These are phyloP conservation scores for Yarrowia bubula DNA, from an alignment of 805 yeast species.

Conservation along the genomic window DNA sequence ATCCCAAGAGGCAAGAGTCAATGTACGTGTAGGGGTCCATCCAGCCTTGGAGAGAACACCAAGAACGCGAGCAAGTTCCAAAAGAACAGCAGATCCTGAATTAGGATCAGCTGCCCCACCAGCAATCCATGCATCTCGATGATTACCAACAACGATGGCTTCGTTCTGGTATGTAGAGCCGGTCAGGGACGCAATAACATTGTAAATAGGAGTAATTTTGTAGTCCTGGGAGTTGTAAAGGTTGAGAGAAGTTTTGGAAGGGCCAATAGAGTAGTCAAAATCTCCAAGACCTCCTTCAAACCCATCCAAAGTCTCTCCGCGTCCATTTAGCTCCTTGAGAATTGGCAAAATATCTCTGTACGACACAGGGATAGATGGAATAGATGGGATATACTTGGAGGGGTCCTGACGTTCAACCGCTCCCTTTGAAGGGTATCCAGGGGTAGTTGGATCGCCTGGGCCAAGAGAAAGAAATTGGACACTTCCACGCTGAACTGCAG, in stretches of 20 bases:
- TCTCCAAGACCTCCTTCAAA: constrained; percentile 50
- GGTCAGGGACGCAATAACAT: constrained; percentile 59
- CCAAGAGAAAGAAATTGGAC: constrained; percentile 57
- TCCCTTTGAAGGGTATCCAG: constrained; percentile 59
- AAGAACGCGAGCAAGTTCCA: constrained; percentile 63
- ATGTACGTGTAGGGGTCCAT: constrained; percentile 73
- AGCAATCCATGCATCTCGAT: constrained; percentile 77
- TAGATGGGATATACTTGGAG: constrained; percentile 51
- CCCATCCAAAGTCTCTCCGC: constrained; percentile 51
- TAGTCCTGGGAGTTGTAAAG: constrained; percentile 61
- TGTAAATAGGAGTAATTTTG: constrained; percentile 58
- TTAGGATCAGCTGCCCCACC: constrained; percentile 82
- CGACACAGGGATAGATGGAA: constrained; percentile 71
- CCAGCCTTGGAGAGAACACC: constrained; percentile 52
- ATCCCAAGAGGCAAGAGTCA: constrained; percentile 75
- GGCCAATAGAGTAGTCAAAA: constrained; percentile 54
- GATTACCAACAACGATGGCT: constrained; percentile 67
- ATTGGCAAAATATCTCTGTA: constrained; percentile 63
- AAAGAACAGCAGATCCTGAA: constrained; percentile 62
- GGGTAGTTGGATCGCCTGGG: constrained; percentile 82
- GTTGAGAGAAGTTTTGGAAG: constrained; percentile 48
- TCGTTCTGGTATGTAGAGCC: constrained; percentile 52
- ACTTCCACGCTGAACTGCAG: constrained; percentile 73
- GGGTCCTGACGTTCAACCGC: constrained; percentile 53
- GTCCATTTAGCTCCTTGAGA: constrained; percentile 55